Conservation (phyloP, 2,329 filamentous ascomycete species). For the Fusarium nodosum region DNA sequence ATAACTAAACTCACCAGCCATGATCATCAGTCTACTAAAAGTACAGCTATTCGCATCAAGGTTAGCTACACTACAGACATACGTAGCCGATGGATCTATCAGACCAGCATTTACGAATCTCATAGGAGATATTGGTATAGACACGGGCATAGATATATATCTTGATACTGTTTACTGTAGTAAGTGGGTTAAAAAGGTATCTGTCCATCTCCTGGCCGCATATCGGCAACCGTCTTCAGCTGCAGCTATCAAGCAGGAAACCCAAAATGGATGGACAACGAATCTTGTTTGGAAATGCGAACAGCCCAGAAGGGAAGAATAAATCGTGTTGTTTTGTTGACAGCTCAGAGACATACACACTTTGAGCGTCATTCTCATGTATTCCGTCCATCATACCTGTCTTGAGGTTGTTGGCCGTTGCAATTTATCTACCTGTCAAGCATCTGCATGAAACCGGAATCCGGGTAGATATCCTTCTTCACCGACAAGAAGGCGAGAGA, state of each 20-base stretch:
- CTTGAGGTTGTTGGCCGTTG: slow-evolving; percentile 21
- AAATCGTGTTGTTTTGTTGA: background rate
- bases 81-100: slow-evolving; percentile 19
- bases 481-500: slow-evolving; percentile 36
- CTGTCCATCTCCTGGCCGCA: slow-evolving; percentile 5
- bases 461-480: slow-evolving; percentile 24
- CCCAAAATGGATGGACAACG: slow-evolving; percentile 18
- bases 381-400: slow-evolving; percentile 21
- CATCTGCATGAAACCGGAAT: slow-evolving; percentile 19
- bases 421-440: slow-evolving; percentile 8
- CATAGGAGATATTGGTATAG: slow-evolving; percentile 1
- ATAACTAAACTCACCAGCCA: slow-evolving; percentile 18
- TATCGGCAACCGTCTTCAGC: slow-evolving; percentile 7
- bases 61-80: background rate
- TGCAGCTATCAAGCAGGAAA: slow-evolving; percentile 16
- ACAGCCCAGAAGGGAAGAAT: slow-evolving; percentile 2
- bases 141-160: background rate
- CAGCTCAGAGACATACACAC: slow-evolving; percentile 19
- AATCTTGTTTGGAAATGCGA: slow-evolving; percentile 12
- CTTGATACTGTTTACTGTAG: background rate
- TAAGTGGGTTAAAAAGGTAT: background rate
- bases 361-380: slow-evolving; percentile 26
- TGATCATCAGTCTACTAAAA: slow-evolving; percentile 16
- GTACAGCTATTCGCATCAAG: slow-evolving; percentile 9
- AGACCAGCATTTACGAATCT: slow-evolving; percentile 23